phyloP scores from a whole-genome alignment of 495 filamentous ascomycete species.

The Lophiotrema nucula region DNA sequence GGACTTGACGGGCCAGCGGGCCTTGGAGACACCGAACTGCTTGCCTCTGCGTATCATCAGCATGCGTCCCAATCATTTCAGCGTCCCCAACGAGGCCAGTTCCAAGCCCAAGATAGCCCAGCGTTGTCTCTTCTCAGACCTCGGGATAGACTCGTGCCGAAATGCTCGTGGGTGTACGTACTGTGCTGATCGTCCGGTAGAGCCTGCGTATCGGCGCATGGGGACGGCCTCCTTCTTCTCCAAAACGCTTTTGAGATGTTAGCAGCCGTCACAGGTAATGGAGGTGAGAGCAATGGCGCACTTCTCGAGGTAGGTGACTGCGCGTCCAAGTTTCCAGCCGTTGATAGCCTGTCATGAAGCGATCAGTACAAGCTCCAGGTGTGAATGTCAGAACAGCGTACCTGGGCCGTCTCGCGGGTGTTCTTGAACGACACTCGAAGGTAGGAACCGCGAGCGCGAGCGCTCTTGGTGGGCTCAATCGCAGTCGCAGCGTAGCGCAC shows the following conservation, averaged over 20 bases:
- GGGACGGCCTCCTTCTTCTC: conserved; percentile 94
- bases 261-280: no score
- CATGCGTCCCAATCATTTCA: conserved; percentile 1
- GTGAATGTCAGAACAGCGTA: no score
- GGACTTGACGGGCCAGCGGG: conserved; percentile 98
- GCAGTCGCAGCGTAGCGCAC: conserved; percentile 96
- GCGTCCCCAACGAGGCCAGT: not conserved
- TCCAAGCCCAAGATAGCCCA: not conserved
- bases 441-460: conserved; percentile 95
- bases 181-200: conserved; percentile 90
- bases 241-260: no score
- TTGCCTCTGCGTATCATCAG: conserved; percentile 67
- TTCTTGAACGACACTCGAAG: conserved; percentile 99
- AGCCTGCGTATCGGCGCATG: conserved; percentile 92
- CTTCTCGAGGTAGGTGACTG: conserved; percentile 94
- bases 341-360: conserved; percentile 99
- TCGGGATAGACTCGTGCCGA: no score
- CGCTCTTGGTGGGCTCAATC: conserved; percentile 86
- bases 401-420: conserved; percentile 97
- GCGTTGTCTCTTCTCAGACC: no score
- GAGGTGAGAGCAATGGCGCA: no score
- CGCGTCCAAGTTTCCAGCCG: conserved; percentile 96
- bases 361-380: no score
- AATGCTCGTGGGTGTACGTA: conserved; percentile 36
- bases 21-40: conserved; percentile 93